Evolutionary conservation across 176 grass and related monocot species (phyloP).

Genomic region (Thalia dealbata): DNA sequence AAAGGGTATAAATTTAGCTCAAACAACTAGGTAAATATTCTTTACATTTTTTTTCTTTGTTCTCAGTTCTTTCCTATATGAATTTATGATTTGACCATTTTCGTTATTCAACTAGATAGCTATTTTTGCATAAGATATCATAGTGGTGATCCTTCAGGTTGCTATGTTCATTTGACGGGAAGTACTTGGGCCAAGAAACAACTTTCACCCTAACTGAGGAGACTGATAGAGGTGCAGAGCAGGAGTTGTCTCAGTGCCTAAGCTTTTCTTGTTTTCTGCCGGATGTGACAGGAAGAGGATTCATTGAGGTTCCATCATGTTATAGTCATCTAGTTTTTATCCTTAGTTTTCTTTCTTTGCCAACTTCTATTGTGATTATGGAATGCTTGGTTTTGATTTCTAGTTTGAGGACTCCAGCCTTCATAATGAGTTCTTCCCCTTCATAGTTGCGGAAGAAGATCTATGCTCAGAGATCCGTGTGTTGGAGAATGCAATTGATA

Average conservation of each 20-base stretch:
- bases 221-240: conserved; percentile 19
- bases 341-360: conserved; percentile 6
- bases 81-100: not conserved
- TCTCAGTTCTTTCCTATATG: not conserved
- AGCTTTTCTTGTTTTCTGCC: conserved; percentile 74
- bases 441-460: conserved; percentile 93
- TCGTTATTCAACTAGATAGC: not conserved
- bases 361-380: conserved; percentile 9
- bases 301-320: conserved; percentile 58
- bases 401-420: conserved; percentile 89
- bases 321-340: conserved; percentile 3
- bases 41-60: conserved; percentile 5
- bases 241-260: conserved; percentile 41
- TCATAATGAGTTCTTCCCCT: conserved; percentile 77
- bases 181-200: conserved; percentile 64
- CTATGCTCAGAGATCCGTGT: conserved; percentile 79
- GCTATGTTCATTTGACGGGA: conserved; percentile 69
- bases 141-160: conserved; percentile 36
- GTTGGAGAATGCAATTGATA: conserved; percentile 62
- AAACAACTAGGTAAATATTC: conserved; percentile 52
- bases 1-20: conserved; percentile 70
- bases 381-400: conserved; percentile 10
- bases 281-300: conserved; percentile 59
- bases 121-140: not conserved
- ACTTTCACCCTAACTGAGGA: conserved; percentile 33